A percentile compares a stretch with the other conserved stretches of the same genome.
Evolutionary conservation across 306 rosid genomes (phyloP).

Genomic region (Senna tora): DNA sequence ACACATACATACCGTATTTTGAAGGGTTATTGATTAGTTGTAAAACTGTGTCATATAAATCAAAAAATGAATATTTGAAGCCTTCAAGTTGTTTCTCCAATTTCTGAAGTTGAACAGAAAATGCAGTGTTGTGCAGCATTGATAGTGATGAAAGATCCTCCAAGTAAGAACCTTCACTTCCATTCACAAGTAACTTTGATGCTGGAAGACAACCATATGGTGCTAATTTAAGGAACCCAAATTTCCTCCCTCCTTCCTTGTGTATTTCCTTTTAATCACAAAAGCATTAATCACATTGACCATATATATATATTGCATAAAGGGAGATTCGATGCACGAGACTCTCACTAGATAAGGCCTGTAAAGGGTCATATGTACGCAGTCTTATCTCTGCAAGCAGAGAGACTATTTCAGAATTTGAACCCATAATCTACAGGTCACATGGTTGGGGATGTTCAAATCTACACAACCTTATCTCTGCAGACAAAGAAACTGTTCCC

Average conservation of each 20-base stretch:
- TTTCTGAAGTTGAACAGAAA: slow-evolving; percentile 39
- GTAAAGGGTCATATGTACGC: too few relatives aligned
- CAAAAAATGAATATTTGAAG: neutral
- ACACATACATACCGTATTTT: slow-evolving; percentile 8
- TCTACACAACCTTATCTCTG: too few relatives aligned
- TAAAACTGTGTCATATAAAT: too few relatives aligned
- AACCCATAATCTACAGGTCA: too few relatives aligned
- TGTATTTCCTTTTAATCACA: slow-evolving; percentile 43
- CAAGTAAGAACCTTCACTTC: slow-evolving; percentile 33
- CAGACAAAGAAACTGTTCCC: too few relatives aligned
- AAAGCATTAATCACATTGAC: too few relatives aligned
- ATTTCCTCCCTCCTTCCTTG: slow-evolving; percentile 59
- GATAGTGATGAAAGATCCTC: slow-evolving; percentile 33
- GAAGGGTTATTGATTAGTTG: slow-evolving; percentile 38
- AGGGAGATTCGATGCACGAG: too few relatives aligned
- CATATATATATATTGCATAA: too few relatives aligned
- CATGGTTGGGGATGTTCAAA: too few relatives aligned
- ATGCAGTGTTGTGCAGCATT: slow-evolving; percentile 43
- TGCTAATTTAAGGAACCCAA: slow-evolving; percentile 44
- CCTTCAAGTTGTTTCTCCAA: slow-evolving; percentile 18
- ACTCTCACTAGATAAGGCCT: too few relatives aligned
- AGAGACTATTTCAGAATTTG: too few relatives aligned
- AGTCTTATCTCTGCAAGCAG: too few relatives aligned
- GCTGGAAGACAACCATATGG: slow-evolving; percentile 47
- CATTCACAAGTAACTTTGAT: slow-evolving; percentile 17